A percentile compares a stretch with the other conserved stretches of the same genome.
phyloP scores from a whole-genome alignment of 1,284 basidiomycete genomes.

The Malassezia slooffiae region DNA sequence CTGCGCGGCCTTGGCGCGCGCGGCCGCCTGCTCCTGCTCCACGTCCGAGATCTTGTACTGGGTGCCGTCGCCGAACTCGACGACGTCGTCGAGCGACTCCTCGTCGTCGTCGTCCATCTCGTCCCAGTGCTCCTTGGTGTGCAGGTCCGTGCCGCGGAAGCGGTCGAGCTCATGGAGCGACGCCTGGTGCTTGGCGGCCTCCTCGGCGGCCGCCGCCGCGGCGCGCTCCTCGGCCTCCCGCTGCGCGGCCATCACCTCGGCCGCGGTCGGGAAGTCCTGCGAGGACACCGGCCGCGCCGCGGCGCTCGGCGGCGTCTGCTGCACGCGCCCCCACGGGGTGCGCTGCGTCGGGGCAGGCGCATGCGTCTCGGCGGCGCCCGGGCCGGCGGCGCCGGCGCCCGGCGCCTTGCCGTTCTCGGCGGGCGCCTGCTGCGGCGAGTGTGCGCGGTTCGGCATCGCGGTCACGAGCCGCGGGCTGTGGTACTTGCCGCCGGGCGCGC shows the following conservation, averaged over 20 bases:
- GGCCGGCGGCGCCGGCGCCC: slow-evolving; percentile 19
- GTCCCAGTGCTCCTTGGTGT: slow-evolving; percentile 40
- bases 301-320: slow-evolving; percentile 19
- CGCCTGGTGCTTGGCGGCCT: slow-evolving; percentile 20
- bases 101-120: slow-evolving; percentile 42
- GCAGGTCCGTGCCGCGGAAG: slow-evolving; percentile 33
- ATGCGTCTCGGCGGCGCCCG: too few species aligned
- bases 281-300: slow-evolving; percentile 11
- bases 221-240: slow-evolving; percentile 36
- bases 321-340: slow-evolving; percentile 33
- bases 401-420: slow-evolving; percentile 15
- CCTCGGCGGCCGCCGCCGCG: slow-evolving; percentile 25
- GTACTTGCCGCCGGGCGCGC: slow-evolving; percentile 3
- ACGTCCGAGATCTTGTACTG: slow-evolving; percentile 42
- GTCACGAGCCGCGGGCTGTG: slow-evolving; percentile 24
- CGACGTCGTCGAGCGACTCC: slow-evolving; percentile 39
- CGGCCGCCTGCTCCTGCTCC: slow-evolving; percentile 4
- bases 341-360: too few species aligned
- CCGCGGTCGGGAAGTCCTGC: slow-evolving; percentile 43
- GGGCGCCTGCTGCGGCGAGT: slow-evolving; percentile 15
- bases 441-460: slow-evolving; percentile 21
- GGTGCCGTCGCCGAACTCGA: slow-evolving; percentile 43
- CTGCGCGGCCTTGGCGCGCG: slow-evolving; percentile 20
- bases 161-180: slow-evolving; percentile 34
- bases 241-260: slow-evolving; percentile 34